Conservation (phyloP, 148 eudicot species). For the Pharnaceum exiguum region DNA sequence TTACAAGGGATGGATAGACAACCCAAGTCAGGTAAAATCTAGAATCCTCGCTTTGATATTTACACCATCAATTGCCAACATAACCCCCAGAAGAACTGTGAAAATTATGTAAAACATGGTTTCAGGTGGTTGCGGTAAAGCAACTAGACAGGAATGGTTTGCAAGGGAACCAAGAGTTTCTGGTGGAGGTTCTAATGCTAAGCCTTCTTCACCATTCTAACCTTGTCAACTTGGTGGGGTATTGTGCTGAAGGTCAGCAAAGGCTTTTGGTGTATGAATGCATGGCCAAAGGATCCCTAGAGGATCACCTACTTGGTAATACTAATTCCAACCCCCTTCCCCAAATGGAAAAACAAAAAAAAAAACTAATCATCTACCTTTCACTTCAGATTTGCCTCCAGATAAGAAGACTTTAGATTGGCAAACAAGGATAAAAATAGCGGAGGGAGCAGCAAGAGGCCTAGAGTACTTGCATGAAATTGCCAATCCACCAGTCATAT, state of each 20-base stretch:
- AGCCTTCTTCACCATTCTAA: slow-evolving; percentile 67
- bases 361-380: background rate
- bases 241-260: slow-evolving; percentile 72
- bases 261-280: slow-evolving; percentile 70
- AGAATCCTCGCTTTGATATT: background rate
- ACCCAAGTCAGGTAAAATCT: slow-evolving; percentile 32
- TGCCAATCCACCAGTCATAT: slow-evolving; percentile 76
- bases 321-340: background rate
- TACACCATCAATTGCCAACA: too few species aligned
- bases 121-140: slow-evolving; percentile 75
- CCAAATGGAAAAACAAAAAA: too few species aligned
- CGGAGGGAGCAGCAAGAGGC: slow-evolving; percentile 74
- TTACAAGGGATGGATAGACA: slow-evolving; percentile 56
- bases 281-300: slow-evolving; percentile 82
- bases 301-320: slow-evolving; percentile 76
- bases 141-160: slow-evolving; percentile 78
- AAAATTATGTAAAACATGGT: too few species aligned
- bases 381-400: slow-evolving; percentile 31
- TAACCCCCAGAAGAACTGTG: too few species aligned
- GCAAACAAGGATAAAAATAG: slow-evolving; percentile 67
- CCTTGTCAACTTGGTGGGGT: slow-evolving; percentile 71
- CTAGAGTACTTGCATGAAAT: slow-evolving; percentile 75
- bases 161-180: slow-evolving; percentile 78
- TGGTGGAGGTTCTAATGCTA: slow-evolving; percentile 71
- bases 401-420: slow-evolving; percentile 52